Conservation (phyloP, 495 filamentous ascomycete genomes). For the Talaromyces proteolyticus region DNA sequence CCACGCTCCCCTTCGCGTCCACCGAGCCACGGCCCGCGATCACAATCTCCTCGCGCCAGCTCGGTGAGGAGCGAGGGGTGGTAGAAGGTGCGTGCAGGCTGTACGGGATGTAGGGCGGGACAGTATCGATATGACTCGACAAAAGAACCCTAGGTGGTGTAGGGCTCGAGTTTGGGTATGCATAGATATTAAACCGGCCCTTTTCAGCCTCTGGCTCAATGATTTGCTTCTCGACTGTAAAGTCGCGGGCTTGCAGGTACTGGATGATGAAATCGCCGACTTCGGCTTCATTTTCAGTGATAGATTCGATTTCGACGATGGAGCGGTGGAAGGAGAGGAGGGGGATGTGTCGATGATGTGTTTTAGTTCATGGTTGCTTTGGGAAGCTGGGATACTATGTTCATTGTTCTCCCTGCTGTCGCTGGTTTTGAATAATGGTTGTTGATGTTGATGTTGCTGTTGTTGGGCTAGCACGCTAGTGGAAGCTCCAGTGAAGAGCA, state of each 20-base stretch:
- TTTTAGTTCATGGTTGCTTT: slow-evolving; percentile 9
- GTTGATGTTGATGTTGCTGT: background rate
- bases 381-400: too few relatives aligned
- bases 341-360: slow-evolving; percentile 30
- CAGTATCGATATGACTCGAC: slow-evolving; percentile 68
- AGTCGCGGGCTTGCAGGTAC: slow-evolving; percentile 59
- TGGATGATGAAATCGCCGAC: slow-evolving; percentile 62
- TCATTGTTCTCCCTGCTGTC: background rate
- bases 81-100: slow-evolving; percentile 10
- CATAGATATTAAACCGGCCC: slow-evolving; percentile 71
- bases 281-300: slow-evolving; percentile 65
- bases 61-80: background rate
- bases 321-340: slow-evolving; percentile 74
- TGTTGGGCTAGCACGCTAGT: background rate
- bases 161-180: slow-evolving; percentile 54
- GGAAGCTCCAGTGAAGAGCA: slow-evolving; percentile 1
- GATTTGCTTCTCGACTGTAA: slow-evolving; percentile 60
- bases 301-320: slow-evolving; percentile 70
- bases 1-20: slow-evolving; percentile 87
- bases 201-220: slow-evolving; percentile 21
- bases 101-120: slow-evolving; percentile 62
- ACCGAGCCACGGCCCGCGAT: slow-evolving; percentile 78
- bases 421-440: background rate
- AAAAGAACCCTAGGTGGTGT: slow-evolving; percentile 59
- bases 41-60: slow-evolving; percentile 35